Evolutionary conservation across 371 early-diverging fungal species (phyloP).

Genomic region (Smittium culicis): DNA sequence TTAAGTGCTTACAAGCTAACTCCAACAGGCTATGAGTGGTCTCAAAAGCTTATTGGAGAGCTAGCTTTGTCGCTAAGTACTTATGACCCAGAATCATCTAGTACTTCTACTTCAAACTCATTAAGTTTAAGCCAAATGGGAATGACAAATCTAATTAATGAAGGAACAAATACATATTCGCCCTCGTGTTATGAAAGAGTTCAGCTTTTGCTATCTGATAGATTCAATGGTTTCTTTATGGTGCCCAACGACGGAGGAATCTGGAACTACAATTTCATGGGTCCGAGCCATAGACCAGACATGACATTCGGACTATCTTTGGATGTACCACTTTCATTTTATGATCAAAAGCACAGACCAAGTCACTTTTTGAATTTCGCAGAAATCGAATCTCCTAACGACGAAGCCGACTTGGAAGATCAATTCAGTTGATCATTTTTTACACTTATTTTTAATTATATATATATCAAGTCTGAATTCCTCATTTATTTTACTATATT

Average conservation of each 20-base stretch:
- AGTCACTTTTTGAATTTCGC: conserved; percentile 92
- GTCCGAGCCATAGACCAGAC: conserved; percentile 71
- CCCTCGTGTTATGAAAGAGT: conserved; percentile 86
- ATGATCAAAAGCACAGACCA: conserved; percentile 89
- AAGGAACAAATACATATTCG: conserved; percentile 44
- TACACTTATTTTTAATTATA: background rate
- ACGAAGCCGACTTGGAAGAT: conserved; percentile 26
- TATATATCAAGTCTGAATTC: too few relatives aligned
- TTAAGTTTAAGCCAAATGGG: background rate
- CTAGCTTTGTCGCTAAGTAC: background rate
- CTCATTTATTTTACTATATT: too few relatives aligned
- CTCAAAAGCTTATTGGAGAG: background rate
- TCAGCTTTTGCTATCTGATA: conserved; percentile 85
- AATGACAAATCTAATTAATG: background rate
- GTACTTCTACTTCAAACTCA: background rate
- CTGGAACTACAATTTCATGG: conserved; percentile 98
- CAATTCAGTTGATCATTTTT: conserved; percentile 22
- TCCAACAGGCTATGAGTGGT: conserved; percentile 92
- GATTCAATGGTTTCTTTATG: conserved; percentile 95
- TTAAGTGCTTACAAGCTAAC: conserved; percentile 90
- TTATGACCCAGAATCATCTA: background rate
- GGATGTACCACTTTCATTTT: conserved; percentile 91
- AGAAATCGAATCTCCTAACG: conserved; percentile 40
- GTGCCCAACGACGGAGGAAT: conserved; percentile 69
- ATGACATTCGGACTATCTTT: conserved; percentile 81